Percentiles rank a stretch among this genome's conserved stretches.
Conservation (phyloP, 2,329 filamentous ascomycete species). For the Stemphylium vesicarium region DNA sequence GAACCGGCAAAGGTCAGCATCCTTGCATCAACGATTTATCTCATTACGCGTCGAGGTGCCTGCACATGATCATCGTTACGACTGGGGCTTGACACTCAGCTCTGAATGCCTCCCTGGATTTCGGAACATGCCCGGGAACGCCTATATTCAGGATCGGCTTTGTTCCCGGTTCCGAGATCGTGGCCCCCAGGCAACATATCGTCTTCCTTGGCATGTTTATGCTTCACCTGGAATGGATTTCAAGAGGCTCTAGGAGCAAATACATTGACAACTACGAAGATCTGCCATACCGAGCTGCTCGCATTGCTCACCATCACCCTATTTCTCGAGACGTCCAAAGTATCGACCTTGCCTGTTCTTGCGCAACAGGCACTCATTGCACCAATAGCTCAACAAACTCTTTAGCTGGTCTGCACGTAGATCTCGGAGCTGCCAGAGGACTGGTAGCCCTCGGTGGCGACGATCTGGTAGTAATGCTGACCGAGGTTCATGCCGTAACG, state of each 20-base stretch:
- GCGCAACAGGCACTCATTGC: too few species aligned
- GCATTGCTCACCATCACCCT: too few species aligned
- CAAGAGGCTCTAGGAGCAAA: too few species aligned
- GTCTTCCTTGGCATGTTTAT: constrained; percentile 1
- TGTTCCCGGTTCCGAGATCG: not conserved
- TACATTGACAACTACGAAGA: too few species aligned
- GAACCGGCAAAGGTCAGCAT: too few species aligned
- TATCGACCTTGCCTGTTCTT: not conserved
- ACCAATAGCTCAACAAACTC: not conserved
- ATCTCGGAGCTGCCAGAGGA: constrained; percentile 49
- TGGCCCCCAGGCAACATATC: not conserved
- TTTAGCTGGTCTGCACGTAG: constrained; percentile 11
- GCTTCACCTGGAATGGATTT: not conserved
- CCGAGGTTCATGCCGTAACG: constrained; percentile 29
- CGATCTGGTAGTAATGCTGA: constrained; percentile 42
- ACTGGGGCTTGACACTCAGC: too few species aligned
- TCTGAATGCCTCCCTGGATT: not conserved
- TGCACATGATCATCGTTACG: too few species aligned
- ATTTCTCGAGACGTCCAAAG: not conserved
- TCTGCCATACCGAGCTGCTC: too few species aligned
- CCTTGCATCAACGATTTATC: too few species aligned
- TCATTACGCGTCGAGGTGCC: too few species aligned
- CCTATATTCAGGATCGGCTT: not conserved
- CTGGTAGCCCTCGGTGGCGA: constrained; percentile 61
- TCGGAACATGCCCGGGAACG: not conserved